Evolutionary conservation across 192 early-diverging fungal genomes (phyloP).

Genomic region (Obelidium mucronatum): DNA sequence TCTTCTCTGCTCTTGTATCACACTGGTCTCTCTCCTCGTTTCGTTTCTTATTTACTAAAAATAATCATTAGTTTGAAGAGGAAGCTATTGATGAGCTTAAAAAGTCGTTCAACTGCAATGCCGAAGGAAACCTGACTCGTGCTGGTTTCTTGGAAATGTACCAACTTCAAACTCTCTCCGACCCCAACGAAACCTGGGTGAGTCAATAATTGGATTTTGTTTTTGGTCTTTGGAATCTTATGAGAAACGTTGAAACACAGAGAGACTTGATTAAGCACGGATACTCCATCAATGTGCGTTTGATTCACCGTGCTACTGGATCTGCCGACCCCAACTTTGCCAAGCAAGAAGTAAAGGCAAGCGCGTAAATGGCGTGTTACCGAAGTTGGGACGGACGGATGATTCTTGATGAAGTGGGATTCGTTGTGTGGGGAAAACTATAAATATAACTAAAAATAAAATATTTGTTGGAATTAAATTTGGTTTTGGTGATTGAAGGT

Average conservation of each 20-base stretch:
- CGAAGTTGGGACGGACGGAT: too few relatives aligned
- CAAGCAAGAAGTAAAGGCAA: not conserved
- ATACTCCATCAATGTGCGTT: conserved; percentile 36
- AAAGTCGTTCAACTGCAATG: conserved; percentile 69
- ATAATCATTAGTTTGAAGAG: conserved; percentile 53
- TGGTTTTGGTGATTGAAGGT: too few relatives aligned
- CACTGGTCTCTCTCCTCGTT: not conserved
- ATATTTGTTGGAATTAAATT: too few relatives aligned
- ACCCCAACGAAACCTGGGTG: conserved; percentile 42
- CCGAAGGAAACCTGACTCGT: conserved; percentile 65
- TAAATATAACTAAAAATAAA: too few relatives aligned
- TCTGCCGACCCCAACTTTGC: not conserved
- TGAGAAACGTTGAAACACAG: not conserved
- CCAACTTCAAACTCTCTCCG: conserved; percentile 52
- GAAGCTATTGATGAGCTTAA: conserved; percentile 65
- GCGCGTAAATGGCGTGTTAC: too few relatives aligned
- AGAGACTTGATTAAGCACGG: conserved; percentile 44
- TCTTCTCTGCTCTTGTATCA: conserved; percentile 1
- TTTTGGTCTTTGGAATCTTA: not conserved
- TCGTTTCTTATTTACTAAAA: not conserved
- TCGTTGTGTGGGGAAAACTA: too few relatives aligned
- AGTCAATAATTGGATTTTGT: conserved; percentile 4
- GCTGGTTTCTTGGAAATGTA: conserved; percentile 86
- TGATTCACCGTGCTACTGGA: conserved; percentile 31
- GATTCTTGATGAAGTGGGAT: too few relatives aligned